Percentiles rank a stretch among this genome's conserved stretches.
Conservation (phyloP, 352 stramenopile species). For the Phytophthora podocarpi region DNA sequence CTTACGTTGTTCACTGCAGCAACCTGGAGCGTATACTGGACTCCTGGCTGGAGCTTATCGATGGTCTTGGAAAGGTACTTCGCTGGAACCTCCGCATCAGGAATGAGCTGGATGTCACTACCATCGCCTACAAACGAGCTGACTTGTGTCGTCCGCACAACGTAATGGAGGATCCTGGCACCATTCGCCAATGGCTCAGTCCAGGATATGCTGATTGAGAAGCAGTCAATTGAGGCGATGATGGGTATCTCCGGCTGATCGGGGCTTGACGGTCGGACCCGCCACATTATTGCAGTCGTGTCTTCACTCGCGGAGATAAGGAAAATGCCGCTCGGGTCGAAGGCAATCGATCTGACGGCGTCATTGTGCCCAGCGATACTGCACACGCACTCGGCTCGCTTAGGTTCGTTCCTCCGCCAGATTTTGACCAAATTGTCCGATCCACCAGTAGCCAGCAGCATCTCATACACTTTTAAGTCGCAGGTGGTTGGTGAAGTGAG, state of each 20-base stretch:
- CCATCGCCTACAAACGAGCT: conserved; percentile 36
- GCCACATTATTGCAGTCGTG: conserved; percentile 54
- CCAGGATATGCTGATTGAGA: conserved; percentile 59
- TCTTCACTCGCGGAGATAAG: conserved; percentile 61
- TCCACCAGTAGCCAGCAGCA: conserved; percentile 56
- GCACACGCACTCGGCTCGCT: conserved; percentile 44
- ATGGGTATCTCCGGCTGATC: conserved; percentile 39
- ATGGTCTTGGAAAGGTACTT: conserved; percentile 52
- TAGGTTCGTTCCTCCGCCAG: conserved; percentile 31
- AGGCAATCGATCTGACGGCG: conserved; percentile 33
- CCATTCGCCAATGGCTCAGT: conserved; percentile 59
- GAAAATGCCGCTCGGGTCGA: conserved; percentile 56
- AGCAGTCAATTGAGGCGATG: conserved; percentile 42
- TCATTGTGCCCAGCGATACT: conserved; percentile 61
- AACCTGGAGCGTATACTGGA: conserved; percentile 55
- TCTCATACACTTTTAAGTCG: conserved; percentile 26
- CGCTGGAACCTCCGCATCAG: conserved; percentile 39
- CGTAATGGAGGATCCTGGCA: conserved; percentile 54
- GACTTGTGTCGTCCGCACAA: conserved; percentile 49
- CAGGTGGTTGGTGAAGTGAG: conserved; percentile 40
- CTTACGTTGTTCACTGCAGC: conserved; percentile 60
- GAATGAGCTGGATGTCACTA: conserved; percentile 30
- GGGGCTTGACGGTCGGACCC: conserved; percentile 51
- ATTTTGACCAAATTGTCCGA: conserved; percentile 76
- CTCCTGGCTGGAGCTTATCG: conserved; percentile 56